Evolutionary conservation across 1,139 yeast species (phyloP), one percentile per base, ranked within the genome.

Genomic region (Meyerozyma elateridarum): DNA sequence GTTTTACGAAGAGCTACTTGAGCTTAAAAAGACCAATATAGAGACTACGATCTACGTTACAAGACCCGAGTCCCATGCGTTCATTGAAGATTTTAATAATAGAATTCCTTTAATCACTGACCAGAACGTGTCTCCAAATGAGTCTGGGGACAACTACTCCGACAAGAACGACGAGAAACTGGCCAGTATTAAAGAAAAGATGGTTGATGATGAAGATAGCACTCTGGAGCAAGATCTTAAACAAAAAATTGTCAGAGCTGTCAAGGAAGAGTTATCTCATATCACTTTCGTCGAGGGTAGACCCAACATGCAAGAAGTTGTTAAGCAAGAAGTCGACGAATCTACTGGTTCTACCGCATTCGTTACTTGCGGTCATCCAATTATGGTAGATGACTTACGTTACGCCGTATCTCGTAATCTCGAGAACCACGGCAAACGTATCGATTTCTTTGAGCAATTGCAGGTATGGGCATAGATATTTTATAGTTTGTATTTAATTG

Each of bases 301-400:
- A 38, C 71, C 72, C 3, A 32, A 39, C 14, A 47, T 64, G 36
- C 50, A 51, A 8, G 45, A 41, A 1, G 29, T 62, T n/a, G 59
- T 64, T 3, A 32, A 41, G 11, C 30, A 42, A 9, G 64, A 62
- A 36, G 42, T 61, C 11, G 43, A 44, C 5, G 59, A 55, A 28
- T 50, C 63, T 5, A 31, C 36, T 2, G 66, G 64, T 3, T 58
- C 70, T 1, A 49, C 62, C 25, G 72, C 72, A 0, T 62, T 73
- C 33, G 56, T 70, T 3, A 51, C 72, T 5, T 76, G 82, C 56
- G 80, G 80, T 2, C 76, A 73, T 34, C 71, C 75, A 9, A 36
- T 46, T 5, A 64, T 74, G 72, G 76, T 73, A 35, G 81, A 75
- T 44, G 64, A 63, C 17, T 39, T 73, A 25, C 56, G 81, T 33